Base-by-base conservation (phyloP, 2,329 filamentous ascomycete species). In the Neonectria punicea region DNA sequence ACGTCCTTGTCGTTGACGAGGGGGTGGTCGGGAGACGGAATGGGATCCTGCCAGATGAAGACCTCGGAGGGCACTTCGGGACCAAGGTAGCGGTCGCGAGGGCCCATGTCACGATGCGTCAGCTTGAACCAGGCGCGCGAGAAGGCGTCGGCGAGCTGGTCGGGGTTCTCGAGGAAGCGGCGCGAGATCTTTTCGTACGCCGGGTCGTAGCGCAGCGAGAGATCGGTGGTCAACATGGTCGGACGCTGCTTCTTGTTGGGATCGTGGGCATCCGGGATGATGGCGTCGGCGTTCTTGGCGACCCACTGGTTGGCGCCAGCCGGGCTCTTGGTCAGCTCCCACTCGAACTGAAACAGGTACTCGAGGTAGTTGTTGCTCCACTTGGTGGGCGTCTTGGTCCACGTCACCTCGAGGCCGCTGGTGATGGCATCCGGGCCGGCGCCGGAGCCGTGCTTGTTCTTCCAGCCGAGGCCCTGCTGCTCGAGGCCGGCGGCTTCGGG, bases 101-200 rank as follows among this genome's bases (percentile, higher is more conserved):
- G 92, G 28, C 92, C 92, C 83, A 94, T 87, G 78, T 94, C 92
- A 82, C 92, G 91, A 82, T 94, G 92, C 53, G 91, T 84, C 51
- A 94, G 86, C 87, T 94, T 94, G 87, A 93, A 94, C 92, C 92
- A 94, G 18, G 92, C 92, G 61, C 88, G 88, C 20, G 86, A 84
- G 74, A 94, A 94, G 20, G 86, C 89, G 66, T 93, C 90, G 61
- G 86, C 85, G 43, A 94, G 87, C 83, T 92, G 80, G 36, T 91
- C 85, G 1, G 90, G 90, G 80, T 94, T 82, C 73, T 89, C 87
- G 49, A 90, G 82, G 86, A 89, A 94, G 73, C 85, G 86, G 54
- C 89, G 88, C 8, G 90, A 87, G 76, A 94, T 92, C 87, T 93
- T 93, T 82, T 92, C 90, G 80, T 92, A 94, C n/a, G 72, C 83